These are phyloP conservation scores for Beta lomatogona DNA, from an alignment of 179 eudicot genomes.

Conservation along the genomic window DNA sequence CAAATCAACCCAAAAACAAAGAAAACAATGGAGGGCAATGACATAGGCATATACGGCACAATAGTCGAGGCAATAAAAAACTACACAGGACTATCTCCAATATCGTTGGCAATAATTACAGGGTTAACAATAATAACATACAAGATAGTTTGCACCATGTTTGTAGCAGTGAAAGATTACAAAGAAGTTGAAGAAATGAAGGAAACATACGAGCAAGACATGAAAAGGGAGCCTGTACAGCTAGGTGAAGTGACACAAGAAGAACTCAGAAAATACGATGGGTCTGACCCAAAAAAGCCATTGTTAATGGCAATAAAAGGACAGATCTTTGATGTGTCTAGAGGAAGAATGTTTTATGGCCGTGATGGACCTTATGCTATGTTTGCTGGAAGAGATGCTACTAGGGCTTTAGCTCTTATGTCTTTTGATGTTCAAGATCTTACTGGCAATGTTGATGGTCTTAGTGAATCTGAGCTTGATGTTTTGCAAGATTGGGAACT, in stretches of 20 bases:
- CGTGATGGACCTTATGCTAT: conserved; percentile 79
- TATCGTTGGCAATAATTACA: conserved; percentile 50
- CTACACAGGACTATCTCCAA: conserved; percentile 68
- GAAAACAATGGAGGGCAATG: too few species aligned
- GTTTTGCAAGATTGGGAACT: conserved; percentile 76
- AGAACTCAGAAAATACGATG: conserved; percentile 35
- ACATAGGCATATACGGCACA: conserved; percentile 13
- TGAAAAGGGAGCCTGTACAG: conserved; percentile 31
- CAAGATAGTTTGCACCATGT: conserved; percentile 58
- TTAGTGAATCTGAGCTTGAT: conserved; percentile 62
- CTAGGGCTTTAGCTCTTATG: conserved; percentile 79
- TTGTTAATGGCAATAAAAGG: conserved; percentile 46
- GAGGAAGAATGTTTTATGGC: conserved; percentile 73
- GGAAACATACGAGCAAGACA: conserved; percentile 25
- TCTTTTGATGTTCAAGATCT: conserved; percentile 76
- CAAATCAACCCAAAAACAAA: too few species aligned
- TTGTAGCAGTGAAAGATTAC: conserved; percentile 56
- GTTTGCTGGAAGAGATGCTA: conserved; percentile 79
- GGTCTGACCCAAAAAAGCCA: conserved; percentile 43
- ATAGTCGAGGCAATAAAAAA: conserved; percentile 34
- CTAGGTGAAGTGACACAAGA: conserved; percentile 39
- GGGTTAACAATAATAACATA: conserved; percentile 50
- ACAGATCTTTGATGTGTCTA: conserved; percentile 42
- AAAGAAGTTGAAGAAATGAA: conserved; percentile 43
- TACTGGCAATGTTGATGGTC: conserved; percentile 66